phyloP scores from a whole-genome alignment of 139 green algal genomes.

The Zygnema cylindricum region DNA sequence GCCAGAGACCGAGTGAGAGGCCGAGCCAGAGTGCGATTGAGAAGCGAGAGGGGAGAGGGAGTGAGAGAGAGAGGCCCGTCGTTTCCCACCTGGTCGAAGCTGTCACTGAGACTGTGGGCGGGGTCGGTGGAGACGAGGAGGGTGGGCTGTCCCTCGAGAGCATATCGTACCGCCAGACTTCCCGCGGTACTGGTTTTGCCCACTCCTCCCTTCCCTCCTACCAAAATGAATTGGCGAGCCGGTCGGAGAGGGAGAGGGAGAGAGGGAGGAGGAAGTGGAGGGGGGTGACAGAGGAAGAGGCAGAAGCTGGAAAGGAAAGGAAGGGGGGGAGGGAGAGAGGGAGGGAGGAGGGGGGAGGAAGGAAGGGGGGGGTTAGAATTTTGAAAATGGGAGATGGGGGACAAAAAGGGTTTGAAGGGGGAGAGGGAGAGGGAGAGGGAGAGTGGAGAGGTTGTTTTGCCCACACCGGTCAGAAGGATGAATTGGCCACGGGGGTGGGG shows the following conservation, averaged over 20 bases:
- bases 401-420: constrained; percentile 1
- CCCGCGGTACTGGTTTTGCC: constrained; percentile 95
- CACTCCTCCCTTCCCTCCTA: constrained; percentile 95
- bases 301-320: neutral
- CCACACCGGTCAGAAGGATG: constrained; percentile 87
- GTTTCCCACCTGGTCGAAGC: constrained; percentile 77
- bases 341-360: neutral
- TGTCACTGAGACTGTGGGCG: constrained; percentile 94
- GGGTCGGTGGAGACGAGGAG: constrained; percentile 97
- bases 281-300: neutral
- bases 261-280: neutral
- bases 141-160: constrained; percentile 83
- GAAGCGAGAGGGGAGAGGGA: too few species aligned
- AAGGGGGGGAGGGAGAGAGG: neutral
- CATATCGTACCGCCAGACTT: constrained; percentile 88
- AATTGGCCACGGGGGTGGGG: neutral
- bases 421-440: constrained; percentile 60
- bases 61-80: too few species aligned
- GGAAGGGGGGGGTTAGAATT: neutral
- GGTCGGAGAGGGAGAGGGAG: neutral
- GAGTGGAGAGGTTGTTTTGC: constrained; percentile 79
- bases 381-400: neutral
- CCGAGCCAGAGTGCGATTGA: too few species aligned
- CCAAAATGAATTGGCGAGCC: constrained; percentile 65
- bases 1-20: too few species aligned